phyloP scores from a whole-genome alignment of 2,329 filamentous ascomycete species.

The Periconia digitata region DNA sequence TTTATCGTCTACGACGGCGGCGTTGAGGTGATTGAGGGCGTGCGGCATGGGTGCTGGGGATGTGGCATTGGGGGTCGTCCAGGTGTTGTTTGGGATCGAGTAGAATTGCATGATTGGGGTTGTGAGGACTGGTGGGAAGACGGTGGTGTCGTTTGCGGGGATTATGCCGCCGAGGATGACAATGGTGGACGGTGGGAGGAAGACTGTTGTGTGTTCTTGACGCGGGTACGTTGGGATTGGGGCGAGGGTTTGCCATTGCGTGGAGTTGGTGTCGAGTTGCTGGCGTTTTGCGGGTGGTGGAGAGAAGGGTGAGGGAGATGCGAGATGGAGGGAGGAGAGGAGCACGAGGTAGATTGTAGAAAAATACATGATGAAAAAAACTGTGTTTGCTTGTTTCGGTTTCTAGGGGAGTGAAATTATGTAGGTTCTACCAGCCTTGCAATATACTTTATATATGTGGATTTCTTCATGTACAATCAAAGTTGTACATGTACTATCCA shows the following conservation, averaged over 20 bases:
- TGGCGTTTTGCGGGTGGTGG: slow-evolving; percentile 1
- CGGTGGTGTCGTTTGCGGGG: not conserved
- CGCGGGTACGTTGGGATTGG: slow-evolving; percentile 16
- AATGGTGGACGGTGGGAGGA: slow-evolving; percentile 20
- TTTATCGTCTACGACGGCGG: slow-evolving; percentile 18
- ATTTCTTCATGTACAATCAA: too few species aligned
- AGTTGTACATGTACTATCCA: too few species aligned
- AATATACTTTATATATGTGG: too few species aligned
- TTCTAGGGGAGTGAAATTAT: too few species aligned
- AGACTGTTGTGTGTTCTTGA: slow-evolving; percentile 30
- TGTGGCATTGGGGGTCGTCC: slow-evolving; percentile 11
- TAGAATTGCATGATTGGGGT: slow-evolving; percentile 24
- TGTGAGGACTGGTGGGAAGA: slow-evolving; percentile 4
- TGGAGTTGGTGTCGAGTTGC: not conserved
- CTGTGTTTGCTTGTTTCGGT: too few species aligned
- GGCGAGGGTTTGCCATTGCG: slow-evolving; percentile 7
- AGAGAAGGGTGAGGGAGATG: not conserved
- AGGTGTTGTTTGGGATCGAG: slow-evolving; percentile 14
- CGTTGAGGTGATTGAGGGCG: slow-evolving; percentile 29
- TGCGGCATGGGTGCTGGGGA: slow-evolving; percentile 15
- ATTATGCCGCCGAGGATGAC: slow-evolving; percentile 26
- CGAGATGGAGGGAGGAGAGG: not conserved
- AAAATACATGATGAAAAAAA: too few species aligned
- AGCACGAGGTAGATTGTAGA: too few species aligned
- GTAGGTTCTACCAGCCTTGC: too few species aligned